phyloP scores from a whole-genome alignment of 2,329 filamentous ascomycete species.

The Xylaria sp. region DNA sequence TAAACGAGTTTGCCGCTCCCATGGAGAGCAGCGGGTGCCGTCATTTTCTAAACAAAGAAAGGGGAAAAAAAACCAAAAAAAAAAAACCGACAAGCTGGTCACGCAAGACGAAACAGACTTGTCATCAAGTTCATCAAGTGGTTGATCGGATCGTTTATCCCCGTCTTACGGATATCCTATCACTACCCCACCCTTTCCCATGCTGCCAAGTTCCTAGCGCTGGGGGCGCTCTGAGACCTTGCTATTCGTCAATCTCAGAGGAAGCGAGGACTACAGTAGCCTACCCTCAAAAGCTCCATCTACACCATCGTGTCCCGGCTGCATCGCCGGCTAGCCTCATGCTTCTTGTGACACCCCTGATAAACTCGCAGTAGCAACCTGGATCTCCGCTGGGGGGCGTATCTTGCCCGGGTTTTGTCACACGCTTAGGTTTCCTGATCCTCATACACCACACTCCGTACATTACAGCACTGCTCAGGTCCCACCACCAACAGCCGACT shows the following conservation, averaged over 20 bases:
- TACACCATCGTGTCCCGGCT: neutral
- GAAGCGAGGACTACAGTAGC: slow-evolving; percentile 14
- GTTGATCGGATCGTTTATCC: slow-evolving; percentile 25
- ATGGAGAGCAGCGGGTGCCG: too few relatives aligned
- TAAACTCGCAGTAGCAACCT: slow-evolving; percentile 5
- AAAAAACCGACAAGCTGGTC: neutral
- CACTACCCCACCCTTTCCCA: slow-evolving; percentile 30
- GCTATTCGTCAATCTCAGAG: slow-evolving; percentile 26
- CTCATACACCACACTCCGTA: too few relatives aligned
- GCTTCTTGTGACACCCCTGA: slow-evolving; percentile 14
- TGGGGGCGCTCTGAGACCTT: slow-evolving; percentile 10
- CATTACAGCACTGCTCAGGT: slow-evolving; percentile 20
- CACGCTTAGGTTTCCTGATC: slow-evolving; percentile 23
- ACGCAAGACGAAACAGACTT: neutral
- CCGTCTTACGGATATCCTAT: slow-evolving; percentile 21
- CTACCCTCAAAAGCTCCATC: slow-evolving; percentile 20
- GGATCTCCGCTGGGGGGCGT: slow-evolving; percentile 11
- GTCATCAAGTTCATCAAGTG: slow-evolving; percentile 16
- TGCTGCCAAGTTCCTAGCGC: slow-evolving; percentile 27
- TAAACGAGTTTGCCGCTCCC: slow-evolving; percentile 9
- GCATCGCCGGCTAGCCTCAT: slow-evolving; percentile 17
- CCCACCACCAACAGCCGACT: slow-evolving; percentile 17
- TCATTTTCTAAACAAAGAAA: too few relatives aligned
- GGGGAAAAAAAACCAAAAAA: neutral
- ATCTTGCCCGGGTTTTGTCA: slow-evolving; percentile 8